A percentile compares a stretch with the other conserved stretches of the same genome.
phyloP scores from a whole-genome alignment of 148 eudicot genomes.

The Pouteria glomerata region DNA sequence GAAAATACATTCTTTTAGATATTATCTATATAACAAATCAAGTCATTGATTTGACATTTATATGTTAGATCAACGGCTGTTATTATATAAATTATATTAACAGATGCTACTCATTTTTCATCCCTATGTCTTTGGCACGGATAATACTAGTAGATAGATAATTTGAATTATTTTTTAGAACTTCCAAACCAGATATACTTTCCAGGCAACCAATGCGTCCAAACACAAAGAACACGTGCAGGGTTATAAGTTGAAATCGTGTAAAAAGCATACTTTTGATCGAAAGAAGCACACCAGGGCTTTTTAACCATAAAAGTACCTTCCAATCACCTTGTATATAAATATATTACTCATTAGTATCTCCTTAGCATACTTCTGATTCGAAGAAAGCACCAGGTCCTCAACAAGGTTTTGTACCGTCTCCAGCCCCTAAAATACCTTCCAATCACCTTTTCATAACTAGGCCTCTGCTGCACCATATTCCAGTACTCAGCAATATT shows the following conservation, averaged over 20 bases:
- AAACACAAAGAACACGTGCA: background rate
- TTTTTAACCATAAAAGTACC: conserved; percentile 64
- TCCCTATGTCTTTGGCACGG: too few species aligned
- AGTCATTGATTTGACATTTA: too few species aligned
- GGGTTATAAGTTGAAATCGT: conserved; percentile 25
- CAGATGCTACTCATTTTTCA: too few species aligned
- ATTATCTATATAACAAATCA: too few species aligned
- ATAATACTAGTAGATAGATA: too few species aligned
- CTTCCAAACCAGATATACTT: background rate
- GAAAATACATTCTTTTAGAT: too few species aligned
- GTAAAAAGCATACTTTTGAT: conserved; percentile 43
- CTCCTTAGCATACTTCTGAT: conserved; percentile 53
- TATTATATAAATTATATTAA: too few species aligned
- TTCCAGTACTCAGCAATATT: conserved; percentile 65
- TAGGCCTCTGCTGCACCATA: conserved; percentile 60
- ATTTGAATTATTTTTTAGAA: background rate
- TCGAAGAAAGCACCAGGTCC: conserved; percentile 65
- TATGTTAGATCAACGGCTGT: too few species aligned
- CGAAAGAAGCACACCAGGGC: conserved; percentile 41
- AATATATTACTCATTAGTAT: conserved; percentile 30
- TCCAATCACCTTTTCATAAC: conserved; percentile 75
- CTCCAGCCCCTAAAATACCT: conserved; percentile 80
- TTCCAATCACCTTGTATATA: conserved; percentile 43
- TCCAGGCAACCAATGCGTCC: background rate
- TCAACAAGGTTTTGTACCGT: conserved; percentile 53